Conservation (phyloP, 352 stramenopile genomes). For the Blastocystis hominis region DNA sequence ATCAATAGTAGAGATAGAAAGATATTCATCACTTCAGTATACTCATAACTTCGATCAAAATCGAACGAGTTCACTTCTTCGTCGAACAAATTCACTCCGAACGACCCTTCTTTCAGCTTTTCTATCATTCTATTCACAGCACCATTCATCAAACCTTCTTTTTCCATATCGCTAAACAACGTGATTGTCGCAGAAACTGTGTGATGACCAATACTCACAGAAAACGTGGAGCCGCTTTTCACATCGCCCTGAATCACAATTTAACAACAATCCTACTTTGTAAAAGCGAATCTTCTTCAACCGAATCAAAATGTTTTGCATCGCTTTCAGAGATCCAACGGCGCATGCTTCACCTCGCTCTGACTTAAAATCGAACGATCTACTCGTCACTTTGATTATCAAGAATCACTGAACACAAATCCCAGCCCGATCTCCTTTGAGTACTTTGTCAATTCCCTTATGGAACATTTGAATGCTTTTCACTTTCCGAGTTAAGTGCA, state of each 20-base stretch:
- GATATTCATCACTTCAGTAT: slow-evolving; percentile 61
- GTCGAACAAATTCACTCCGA: slow-evolving; percentile 54
- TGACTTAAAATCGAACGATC: slow-evolving; percentile 61
- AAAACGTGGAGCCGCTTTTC: slow-evolving; percentile 69
- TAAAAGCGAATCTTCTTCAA: slow-evolving; percentile 69
- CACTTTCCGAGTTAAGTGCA: slow-evolving; percentile 78
- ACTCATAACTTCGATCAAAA: slow-evolving; percentile 64
- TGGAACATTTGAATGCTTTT: slow-evolving; percentile 97
- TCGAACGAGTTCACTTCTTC: slow-evolving; percentile 62
- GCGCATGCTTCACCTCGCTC: slow-evolving; percentile 68
- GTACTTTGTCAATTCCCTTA: slow-evolving; percentile 69
- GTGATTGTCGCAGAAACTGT: slow-evolving; percentile 67
- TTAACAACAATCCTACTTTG: not conserved
- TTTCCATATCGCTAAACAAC: slow-evolving; percentile 29
- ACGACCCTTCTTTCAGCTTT: not conserved
- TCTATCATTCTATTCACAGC: not conserved
- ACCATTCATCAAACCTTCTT: not conserved
- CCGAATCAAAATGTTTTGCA: slow-evolving; percentile 66
- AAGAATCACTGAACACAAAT: slow-evolving; percentile 73
- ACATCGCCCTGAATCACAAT: slow-evolving; percentile 51
- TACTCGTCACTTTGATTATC: slow-evolving; percentile 65
- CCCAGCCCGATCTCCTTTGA: slow-evolving; percentile 85
- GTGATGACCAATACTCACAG: slow-evolving; percentile 70
- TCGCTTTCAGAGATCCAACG: slow-evolving; percentile 64
- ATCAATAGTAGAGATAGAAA: too few relatives aligned